A percentile compares a stretch with the other conserved stretches of the same genome.
Evolutionary conservation across 257 asterid species (phyloP).

Genomic region (Ehretia macrophylla): DNA sequence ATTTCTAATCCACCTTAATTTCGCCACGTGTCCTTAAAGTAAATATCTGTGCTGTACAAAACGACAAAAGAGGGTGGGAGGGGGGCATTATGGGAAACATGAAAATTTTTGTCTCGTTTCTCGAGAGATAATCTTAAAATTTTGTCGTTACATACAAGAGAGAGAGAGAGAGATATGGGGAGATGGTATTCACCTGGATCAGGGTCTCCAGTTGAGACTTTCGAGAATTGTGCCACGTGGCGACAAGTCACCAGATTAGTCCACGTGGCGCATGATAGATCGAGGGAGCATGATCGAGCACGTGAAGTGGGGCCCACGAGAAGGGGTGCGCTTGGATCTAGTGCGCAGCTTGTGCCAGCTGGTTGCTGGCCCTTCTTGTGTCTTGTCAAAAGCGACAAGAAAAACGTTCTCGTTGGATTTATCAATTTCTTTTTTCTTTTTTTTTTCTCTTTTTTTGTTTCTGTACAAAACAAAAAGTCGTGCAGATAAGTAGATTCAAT

Average conservation of each 20-base stretch:
- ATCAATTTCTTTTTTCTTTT: not conserved
- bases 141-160: not conserved
- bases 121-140: too few relatives aligned
- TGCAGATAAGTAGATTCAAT: too few relatives aligned
- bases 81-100: not conserved
- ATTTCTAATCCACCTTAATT: not conserved
- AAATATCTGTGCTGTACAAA: not conserved
- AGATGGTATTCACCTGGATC: not conserved
- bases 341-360: constrained; percentile 11
- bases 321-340: not conserved
- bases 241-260: not conserved
- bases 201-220: not conserved
- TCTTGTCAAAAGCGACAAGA: not conserved
- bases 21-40: not conserved
- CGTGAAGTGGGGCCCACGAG: not conserved
- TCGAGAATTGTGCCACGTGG: not conserved
- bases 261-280: not conserved
- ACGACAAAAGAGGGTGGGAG: not conserved
- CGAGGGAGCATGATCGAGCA: not conserved
- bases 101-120: not conserved
- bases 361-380: not conserved
- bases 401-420: not conserved
- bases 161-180: not conserved
- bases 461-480: not conserved
- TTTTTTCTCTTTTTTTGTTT: not conserved